Conservation (phyloP, 176 grass and related monocot species). For the Pharus latifolius region DNA sequence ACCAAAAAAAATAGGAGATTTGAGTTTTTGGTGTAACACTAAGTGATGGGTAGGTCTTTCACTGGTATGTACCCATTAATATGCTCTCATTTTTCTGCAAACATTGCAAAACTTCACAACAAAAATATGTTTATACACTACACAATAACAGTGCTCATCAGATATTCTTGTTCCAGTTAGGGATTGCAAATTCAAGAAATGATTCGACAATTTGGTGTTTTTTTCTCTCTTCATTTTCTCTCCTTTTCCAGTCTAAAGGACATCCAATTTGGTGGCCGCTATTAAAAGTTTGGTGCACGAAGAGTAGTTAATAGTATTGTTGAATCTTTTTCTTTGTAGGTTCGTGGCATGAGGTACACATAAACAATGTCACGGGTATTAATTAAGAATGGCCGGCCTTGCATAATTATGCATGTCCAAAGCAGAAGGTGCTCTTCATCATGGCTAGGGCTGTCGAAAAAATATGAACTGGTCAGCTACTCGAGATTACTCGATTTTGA, state of each 20-base stretch:
- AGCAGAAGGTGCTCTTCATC: neutral
- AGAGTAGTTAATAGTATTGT: neutral
- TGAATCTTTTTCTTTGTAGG: neutral
- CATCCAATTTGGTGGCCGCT: constrained; percentile 6
- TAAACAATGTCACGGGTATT: constrained; percentile 12
- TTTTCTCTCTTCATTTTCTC: neutral
- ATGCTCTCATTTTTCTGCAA: too few species aligned
- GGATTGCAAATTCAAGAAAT: neutral
- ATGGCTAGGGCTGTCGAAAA: neutral
- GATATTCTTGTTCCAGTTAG: neutral
- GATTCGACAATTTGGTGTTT: neutral
- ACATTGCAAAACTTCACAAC: too few species aligned
- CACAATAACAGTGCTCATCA: neutral
- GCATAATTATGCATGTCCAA: constrained; percentile 4
- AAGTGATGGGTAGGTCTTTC: too few species aligned
- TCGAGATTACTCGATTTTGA: too few species aligned
- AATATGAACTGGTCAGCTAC: too few species aligned
- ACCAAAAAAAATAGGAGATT: too few species aligned
- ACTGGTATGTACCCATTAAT: too few species aligned
- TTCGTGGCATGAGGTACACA: constrained; percentile 6
- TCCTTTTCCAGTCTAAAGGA: neutral
- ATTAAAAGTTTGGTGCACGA: neutral
- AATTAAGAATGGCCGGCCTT: neutral
- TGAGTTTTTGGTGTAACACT: too few species aligned
- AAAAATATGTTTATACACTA: too few species aligned